A percentile compares a stretch with the other conserved stretches of the same genome.
These are phyloP conservation scores for Conticribra guillardii DNA, from an alignment of 108 stramenopile species.

Conservation along the genomic window DNA sequence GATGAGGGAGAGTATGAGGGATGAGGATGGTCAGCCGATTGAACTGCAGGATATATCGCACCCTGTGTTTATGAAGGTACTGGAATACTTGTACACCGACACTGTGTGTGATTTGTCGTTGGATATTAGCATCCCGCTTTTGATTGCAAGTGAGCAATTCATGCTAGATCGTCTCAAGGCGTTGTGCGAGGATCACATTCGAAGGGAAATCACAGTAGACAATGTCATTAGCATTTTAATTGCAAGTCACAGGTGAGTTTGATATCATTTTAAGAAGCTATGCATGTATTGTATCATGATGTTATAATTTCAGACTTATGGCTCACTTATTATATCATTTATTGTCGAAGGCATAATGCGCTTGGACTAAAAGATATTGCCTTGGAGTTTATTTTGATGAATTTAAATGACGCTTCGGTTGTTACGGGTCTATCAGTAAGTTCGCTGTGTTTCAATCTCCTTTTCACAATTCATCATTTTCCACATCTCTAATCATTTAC, in stretches of 20 bases:
- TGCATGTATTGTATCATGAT: background rate
- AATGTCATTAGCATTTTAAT: conserved; percentile 86
- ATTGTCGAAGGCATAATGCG: conserved; percentile 62
- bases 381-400: conserved; percentile 80
- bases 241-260: conserved; percentile 62
- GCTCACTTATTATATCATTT: background rate
- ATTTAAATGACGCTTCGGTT: conserved; percentile 71
- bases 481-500: background rate
- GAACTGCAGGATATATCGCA: conserved; percentile 83
- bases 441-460: conserved; percentile 13
- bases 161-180: conserved; percentile 92
- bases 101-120: conserved; percentile 65
- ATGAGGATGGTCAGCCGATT: conserved; percentile 55
- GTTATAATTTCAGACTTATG: background rate
- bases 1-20: conserved; percentile 78
- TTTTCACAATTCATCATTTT: background rate
- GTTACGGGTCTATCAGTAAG: conserved; percentile 58
- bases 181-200: conserved; percentile 89
- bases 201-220: conserved; percentile 75
- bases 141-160: conserved; percentile 93
- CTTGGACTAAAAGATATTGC: conserved; percentile 86
- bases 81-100: conserved; percentile 97
- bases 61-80: conserved; percentile 83
- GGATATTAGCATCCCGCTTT: conserved; percentile 82
- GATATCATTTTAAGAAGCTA: background rate